Base-by-base conservation (phyloP, 2,329 filamentous ascomycete species). In the Epichloe gansuensis region DNA sequence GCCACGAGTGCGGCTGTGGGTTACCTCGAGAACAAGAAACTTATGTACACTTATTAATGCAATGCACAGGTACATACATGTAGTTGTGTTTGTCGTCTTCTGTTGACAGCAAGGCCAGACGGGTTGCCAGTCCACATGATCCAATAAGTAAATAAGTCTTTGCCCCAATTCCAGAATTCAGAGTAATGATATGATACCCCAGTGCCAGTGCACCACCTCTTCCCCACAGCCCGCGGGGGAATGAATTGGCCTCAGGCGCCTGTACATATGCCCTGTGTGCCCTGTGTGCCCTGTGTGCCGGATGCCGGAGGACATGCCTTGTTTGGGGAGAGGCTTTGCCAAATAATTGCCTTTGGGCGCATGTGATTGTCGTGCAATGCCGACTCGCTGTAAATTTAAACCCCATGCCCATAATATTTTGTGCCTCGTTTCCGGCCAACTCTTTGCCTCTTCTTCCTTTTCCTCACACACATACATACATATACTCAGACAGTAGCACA, bases 331-430 rank as follows among this genome's bases (percentile, higher is more conserved):
- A 9, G 17, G 42, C 21, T 17, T 23, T 17, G n/a, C 21, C 37
- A n/a, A 37, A 31, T 9, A 9, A 31, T 17, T 50, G 48, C n/a
- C 38, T 50, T 38, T 28, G 49, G 25, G 28, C 21, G 42, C 49
- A 51, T 51, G 49, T 51, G 49, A 51, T 51, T 38, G 49, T 51
- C 28, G 17, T n/a, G 17, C 28, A 46, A 37, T 23, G 48, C 49
- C 49, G 49, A 51, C 23, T n/a, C 28, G 13, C 43, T 51, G 49
- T 31, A 8, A 31, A 51, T 51, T 51, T 51, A 51, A 51, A 21
- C 41, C 41, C 31, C 31, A 31, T 31, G 31, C 31, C 31, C 31
- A 31, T 9, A 31, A 21, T 21, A 21, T 21, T 21, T 21, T 7
- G 35, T 51, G 41, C 35, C 8, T 37, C 41, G 17, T 43, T 34